Conservation (phyloP, 2,329 filamentous ascomycete genomes). For the Penicillium sp. region DNA sequence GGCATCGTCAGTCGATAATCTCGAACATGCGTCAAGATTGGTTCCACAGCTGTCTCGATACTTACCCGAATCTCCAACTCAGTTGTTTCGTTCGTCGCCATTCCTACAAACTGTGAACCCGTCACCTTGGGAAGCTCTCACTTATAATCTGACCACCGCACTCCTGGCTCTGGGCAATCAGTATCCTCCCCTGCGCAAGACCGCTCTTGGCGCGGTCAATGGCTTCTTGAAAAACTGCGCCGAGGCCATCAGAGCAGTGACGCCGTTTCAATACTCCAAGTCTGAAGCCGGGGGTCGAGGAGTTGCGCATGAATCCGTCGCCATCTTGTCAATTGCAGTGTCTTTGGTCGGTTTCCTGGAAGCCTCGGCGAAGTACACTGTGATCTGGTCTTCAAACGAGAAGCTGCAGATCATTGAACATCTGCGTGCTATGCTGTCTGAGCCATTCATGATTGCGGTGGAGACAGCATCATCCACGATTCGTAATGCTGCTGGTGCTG, state of each 20-base stretch:
- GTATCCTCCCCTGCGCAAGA: slow-evolving; percentile 63
- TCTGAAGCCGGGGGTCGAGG: slow-evolving; percentile 44
- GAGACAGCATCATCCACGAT: slow-evolving; percentile 89
- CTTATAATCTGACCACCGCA: slow-evolving; percentile 71
- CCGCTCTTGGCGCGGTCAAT: slow-evolving; percentile 62
- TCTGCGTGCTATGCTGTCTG: slow-evolving; percentile 69
- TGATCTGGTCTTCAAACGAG: slow-evolving; percentile 74
- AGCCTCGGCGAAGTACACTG: slow-evolving; percentile 68
- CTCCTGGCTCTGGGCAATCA: slow-evolving; percentile 74
- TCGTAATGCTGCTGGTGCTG: slow-evolving; percentile 66
- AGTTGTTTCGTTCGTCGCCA: slow-evolving; percentile 72
- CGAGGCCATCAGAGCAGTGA: slow-evolving; percentile 53
- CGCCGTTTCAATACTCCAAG: slow-evolving; percentile 54
- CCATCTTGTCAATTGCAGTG: slow-evolving; percentile 69
- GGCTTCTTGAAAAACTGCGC: slow-evolving; percentile 68
- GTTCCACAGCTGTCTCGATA: slow-evolving; percentile 76
- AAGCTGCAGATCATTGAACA: slow-evolving; percentile 67
- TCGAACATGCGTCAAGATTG: slow-evolving; percentile 70
- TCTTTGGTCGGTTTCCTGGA: slow-evolving; percentile 88
- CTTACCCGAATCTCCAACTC: slow-evolving; percentile 74
- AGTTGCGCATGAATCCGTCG: slow-evolving; percentile 55
- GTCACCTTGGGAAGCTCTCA: slow-evolving; percentile 80
- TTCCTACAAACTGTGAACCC: slow-evolving; percentile 78
- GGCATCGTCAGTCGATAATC: slow-evolving; percentile 65
- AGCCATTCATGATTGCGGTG: slow-evolving; percentile 76